A percentile compares a stretch with the other conserved stretches of the same genome.
Conservation (phyloP, 2,329 filamentous ascomycete species). For the Aspergillus sp. region DNA sequence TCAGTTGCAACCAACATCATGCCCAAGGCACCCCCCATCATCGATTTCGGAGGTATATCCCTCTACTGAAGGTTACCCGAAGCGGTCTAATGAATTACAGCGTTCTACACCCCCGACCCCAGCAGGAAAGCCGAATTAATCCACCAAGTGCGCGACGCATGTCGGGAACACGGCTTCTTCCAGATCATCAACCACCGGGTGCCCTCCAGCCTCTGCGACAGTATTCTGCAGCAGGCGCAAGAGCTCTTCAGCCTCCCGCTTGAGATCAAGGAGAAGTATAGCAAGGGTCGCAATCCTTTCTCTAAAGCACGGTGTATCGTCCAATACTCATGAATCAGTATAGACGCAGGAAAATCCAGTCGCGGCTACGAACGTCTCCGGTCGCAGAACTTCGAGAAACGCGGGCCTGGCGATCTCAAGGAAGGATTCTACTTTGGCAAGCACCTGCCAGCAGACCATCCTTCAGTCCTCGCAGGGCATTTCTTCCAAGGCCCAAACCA, state of each 20-base stretch:
- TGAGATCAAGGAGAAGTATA: conserved; percentile 25
- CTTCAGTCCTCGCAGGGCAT: conserved; percentile 10
- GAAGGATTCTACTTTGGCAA: conserved; percentile 28
- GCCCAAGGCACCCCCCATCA: conserved; percentile 5
- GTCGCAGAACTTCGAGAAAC: conserved; percentile 23
- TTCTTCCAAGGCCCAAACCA: conserved; percentile 23
- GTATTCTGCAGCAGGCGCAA: conserved; percentile 42
- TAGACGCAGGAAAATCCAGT: conserved; percentile 1
- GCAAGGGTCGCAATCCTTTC: too few species aligned
- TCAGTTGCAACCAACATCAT: conserved; percentile 2
- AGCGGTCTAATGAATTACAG: neutral
- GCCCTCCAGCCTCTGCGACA: conserved; percentile 38
- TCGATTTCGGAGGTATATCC: conserved; percentile 6
- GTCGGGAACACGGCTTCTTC: conserved; percentile 52
- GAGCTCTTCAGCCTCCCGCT: conserved; percentile 47
- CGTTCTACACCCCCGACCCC: conserved; percentile 3
- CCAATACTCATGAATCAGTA: too few species aligned
- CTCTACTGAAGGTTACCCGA: too few species aligned
- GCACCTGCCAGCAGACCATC: conserved; percentile 16
- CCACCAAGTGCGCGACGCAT: conserved; percentile 39
- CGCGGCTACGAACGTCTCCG: conserved; percentile 27
- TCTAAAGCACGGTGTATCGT: too few species aligned
- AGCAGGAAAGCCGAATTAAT: conserved; percentile 3
- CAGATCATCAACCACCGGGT: conserved; percentile 52
- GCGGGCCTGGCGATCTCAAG: conserved; percentile 25